Evolutionary conservation across 2,329 filamentous ascomycete genomes (phyloP), one percentile per base, ranked within the genome.

Genomic region (Canariomyces notabilis): DNA sequence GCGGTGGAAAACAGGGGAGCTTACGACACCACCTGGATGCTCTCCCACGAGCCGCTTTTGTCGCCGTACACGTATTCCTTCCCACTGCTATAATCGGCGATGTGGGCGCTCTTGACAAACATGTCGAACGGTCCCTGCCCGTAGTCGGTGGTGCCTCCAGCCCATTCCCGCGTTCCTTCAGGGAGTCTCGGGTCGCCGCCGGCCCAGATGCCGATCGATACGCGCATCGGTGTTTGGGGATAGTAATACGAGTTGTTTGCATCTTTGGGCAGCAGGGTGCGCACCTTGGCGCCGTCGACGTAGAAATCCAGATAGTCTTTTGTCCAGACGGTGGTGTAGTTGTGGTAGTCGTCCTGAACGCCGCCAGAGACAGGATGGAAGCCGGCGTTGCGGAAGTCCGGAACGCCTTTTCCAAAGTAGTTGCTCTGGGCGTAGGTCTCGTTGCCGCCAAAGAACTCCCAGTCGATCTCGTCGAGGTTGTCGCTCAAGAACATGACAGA

Each of bases 391-490:
- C 79, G 73, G 67, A 72, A 61, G 71, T 85, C 63, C 67, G 80
- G 70, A 69, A 67, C 72, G 39, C 85, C 87, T 70, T 90, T 89
- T 63, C 86, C 83, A 58, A 86, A 91, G 68, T 84, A 91, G 70
- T 91, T 90, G 56, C 79, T 83, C 57, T 86, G 75, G 7, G 79
- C 84, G 26, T 74, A 67, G 14, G 73, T 78, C 45, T 70, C 66
- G 60, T 87, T 83, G 46, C 75, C 75, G 37, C 87, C 87, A 48
- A 89, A 75, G 60, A 87, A 86, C 62, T 93, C 87, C 79, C 87
- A 91, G 61, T 95, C 89, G 33, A 95, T 82, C 67, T 95, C 88
- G 63, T 95, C 89, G 12, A 91, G 75, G 57, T 89, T 83, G 57
- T 93, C 85, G 41, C 85, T 91, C 55, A 93, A 75, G 65, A 91